These are phyloP conservation scores for Phanerodontia chrysosporium DNA, from an alignment of 768 basidiomycete genomes.

Conservation along the genomic window DNA sequence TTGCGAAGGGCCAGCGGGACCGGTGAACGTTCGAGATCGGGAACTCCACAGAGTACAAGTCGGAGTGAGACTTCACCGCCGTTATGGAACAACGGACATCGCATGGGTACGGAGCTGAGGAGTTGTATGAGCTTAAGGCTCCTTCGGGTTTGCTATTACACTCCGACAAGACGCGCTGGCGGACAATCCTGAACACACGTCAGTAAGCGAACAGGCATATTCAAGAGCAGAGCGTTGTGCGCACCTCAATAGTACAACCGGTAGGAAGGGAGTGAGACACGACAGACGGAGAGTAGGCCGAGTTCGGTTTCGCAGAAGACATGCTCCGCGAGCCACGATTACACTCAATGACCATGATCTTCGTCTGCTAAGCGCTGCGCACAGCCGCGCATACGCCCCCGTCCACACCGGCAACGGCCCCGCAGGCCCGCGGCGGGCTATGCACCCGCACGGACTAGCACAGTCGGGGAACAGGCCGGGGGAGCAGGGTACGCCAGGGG, in stretches of 20 bases:
- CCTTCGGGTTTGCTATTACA: background rate
- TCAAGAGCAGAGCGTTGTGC: background rate
- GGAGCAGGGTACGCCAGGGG: constrained; percentile 1
- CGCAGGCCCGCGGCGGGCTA: background rate
- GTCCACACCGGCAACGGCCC: background rate
- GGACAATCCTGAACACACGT: background rate
- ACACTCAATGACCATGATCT: constrained; percentile 43
- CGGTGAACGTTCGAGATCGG: no score
- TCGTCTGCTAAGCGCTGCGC: constrained; percentile 1
- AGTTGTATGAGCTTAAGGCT: background rate
- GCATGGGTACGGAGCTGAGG: background rate
- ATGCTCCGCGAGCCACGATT: constrained; percentile 52
- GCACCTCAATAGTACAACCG: background rate
- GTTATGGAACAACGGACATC: background rate
- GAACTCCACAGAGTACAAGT: no score
- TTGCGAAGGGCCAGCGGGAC: no score
- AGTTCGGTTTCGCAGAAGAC: constrained; percentile 51
- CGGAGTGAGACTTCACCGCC: background rate
- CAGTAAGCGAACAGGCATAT: background rate
- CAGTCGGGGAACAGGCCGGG: background rate
- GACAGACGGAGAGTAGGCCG: constrained; percentile 69
- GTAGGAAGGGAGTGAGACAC: constrained; percentile 1
- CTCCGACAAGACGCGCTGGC: background rate
- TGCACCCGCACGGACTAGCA: constrained; percentile 1
- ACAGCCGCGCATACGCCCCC: background rate